Base-by-base conservation (phyloP, 163 green algal species). In the Chlorella variabilis region DNA sequence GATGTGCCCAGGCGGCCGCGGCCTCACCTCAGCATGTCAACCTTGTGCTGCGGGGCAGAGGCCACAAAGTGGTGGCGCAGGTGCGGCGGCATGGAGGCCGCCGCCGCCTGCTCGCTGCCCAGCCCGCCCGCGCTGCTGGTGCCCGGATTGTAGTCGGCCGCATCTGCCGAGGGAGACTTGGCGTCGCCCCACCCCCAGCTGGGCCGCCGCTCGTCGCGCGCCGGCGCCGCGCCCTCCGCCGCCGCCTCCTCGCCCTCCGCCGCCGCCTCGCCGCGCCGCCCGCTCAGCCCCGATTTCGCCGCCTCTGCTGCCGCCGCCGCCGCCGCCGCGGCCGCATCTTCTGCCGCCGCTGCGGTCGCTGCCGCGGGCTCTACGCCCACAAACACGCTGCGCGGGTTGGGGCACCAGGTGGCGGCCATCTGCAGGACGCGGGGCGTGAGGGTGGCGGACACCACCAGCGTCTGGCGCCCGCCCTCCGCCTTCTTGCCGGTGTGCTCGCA, bases 391-490 rank as follows among this genome's bases (percentile, higher is more conserved):
- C 18, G 15, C 15, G 1, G 93, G 85, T 0, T 89, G 38, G 90
- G 91, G 87, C 91, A 94, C 92, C 93, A 97, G 4, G 58, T 56
- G 3, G 31, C 61, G 42, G 84, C 85, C 8, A 85, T 77, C 3
- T 54, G n/a, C 70, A 98, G 74, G 54, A 94, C 85, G 4, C 39
- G 27, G 4, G 87, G 58, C 21, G 87, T 93, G 54, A 99, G 88
- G 0, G 95, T 98, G 4, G 96, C 96, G 13, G 90, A 96, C 3
- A 98, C 95, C n/a, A 99, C 85, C 48, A 99, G 85, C 42, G 85
- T 95, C 76, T 93, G 89, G 20, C 86, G 82, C 27, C 83, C 80
- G 6, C 29, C 63, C 21, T 39, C 38, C 1, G 51, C 39, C 31
- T 81, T 84, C 59, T 85, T 86, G 25, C 89, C 89, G 13, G 85